phyloP scores from a whole-genome alignment of 2,329 filamentous ascomycete genomes.

The Atkinsonella hypoxylon region DNA sequence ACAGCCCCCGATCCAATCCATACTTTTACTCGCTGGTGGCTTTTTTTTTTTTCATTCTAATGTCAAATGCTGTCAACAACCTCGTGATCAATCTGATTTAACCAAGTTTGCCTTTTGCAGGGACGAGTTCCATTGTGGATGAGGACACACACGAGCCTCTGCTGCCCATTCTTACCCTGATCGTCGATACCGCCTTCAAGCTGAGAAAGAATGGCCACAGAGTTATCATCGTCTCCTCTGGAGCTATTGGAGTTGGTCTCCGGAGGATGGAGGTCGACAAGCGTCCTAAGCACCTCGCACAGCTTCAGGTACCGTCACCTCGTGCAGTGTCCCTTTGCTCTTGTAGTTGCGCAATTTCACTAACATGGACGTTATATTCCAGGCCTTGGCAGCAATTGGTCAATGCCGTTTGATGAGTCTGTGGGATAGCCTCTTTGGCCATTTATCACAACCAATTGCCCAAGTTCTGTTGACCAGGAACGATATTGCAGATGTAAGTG shows the following conservation, averaged over 20 bases:
- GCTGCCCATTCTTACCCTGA: conserved; percentile 77
- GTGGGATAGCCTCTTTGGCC: conserved; percentile 85
- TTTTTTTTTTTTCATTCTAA: neutral
- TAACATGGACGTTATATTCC: conserved; percentile 1
- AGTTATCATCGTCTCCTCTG: conserved; percentile 93
- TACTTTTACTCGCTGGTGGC: neutral
- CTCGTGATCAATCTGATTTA: neutral
- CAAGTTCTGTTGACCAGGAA: conserved; percentile 91
- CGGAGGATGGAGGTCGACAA: conserved; percentile 80
- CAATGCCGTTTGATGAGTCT: conserved; percentile 91
- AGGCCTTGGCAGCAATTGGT: conserved; percentile 88
- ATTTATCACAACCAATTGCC: conserved; percentile 80
- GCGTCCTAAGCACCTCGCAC: conserved; percentile 79
- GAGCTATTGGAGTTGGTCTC: conserved; percentile 88
- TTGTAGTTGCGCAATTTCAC: neutral
- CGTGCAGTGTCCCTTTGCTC: neutral
- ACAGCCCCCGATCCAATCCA: neutral
- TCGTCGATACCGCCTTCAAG: conserved; percentile 86
- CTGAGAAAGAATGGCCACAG: conserved; percentile 83
- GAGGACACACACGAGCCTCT: conserved; percentile 90
- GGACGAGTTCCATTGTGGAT: conserved; percentile 97
- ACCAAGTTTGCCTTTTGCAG: conserved; percentile 31
- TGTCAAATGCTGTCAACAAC: neutral
- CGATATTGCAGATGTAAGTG: conserved; percentile 80
- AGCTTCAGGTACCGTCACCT: conserved; percentile 53